Conservation (phyloP, 148 eudicot species). For the Hydrangea macrophylla region DNA sequence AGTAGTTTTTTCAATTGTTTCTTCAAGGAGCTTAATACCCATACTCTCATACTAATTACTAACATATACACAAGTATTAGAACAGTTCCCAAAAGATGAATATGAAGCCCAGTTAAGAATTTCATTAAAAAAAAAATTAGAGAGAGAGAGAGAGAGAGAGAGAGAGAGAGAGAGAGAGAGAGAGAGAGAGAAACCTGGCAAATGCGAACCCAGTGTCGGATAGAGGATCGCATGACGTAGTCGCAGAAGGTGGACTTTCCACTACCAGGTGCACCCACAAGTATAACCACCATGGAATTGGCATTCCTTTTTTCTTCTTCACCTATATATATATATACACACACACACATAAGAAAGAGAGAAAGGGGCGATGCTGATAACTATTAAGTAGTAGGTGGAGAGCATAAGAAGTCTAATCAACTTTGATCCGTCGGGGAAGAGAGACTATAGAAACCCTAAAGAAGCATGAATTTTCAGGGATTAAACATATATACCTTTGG, state of each 20-base stretch:
- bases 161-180: conserved; percentile 16
- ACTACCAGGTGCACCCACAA: conserved; percentile 91
- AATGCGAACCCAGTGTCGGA: conserved; percentile 80
- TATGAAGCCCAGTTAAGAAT: conserved; percentile 6
- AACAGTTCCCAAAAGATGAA: neutral
- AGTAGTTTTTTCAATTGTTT: too few species aligned
- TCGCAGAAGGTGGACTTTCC: conserved; percentile 97
- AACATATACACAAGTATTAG: too few species aligned
- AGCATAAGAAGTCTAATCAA: neutral
- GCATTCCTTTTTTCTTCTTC: conserved; percentile 29
- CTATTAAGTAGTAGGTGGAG: too few species aligned
- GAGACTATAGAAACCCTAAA: conserved; percentile 4
- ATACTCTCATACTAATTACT: too few species aligned
- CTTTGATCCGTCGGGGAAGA: neutral
- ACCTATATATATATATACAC: conserved; percentile 8
- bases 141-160: neutral
- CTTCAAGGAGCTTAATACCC: too few species aligned
- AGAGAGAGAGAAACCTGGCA: conserved; percentile 64
- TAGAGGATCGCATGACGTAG: conserved; percentile 43
- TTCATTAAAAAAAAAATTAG: neutral
- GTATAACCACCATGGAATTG: conserved; percentile 48
- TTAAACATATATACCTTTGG: neutral
- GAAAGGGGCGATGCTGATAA: neutral
- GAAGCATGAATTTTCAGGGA: neutral
- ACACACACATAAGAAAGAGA: neutral